Percentiles rank a stretch among this genome's conserved stretches.
Evolutionary conservation across 192 early-diverging fungal species (phyloP).

Genomic region (Radiomyces spectabilis): DNA sequence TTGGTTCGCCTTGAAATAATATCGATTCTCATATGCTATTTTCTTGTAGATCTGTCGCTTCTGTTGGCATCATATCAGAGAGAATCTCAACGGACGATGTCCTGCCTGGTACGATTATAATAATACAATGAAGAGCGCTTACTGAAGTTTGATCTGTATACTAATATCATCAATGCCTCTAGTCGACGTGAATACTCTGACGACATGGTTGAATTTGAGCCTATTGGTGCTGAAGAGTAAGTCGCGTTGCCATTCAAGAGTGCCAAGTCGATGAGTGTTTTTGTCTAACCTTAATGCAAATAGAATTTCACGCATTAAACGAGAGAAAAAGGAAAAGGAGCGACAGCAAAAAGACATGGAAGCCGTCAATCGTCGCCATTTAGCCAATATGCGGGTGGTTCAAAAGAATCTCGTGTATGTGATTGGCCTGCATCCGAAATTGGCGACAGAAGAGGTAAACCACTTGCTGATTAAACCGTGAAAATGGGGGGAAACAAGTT

Average conservation of each 20-base stretch:
- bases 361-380: slow-evolving; percentile 62
- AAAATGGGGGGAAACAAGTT: background rate
- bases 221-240: slow-evolving; percentile 84
- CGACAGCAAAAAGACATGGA: slow-evolving; percentile 87
- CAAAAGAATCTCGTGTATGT: slow-evolving; percentile 99
- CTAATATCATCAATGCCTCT: background rate
- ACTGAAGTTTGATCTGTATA: background rate
- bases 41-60: slow-evolving; percentile 86
- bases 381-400: slow-evolving; percentile 89
- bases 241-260: no score
- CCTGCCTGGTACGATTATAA: slow-evolving; percentile 65
- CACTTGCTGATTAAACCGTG: background rate
- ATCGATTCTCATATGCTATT: background rate
- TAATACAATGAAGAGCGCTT: background rate
- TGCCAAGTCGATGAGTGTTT: no score
- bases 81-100: slow-evolving; percentile 84
- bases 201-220: slow-evolving; percentile 79
- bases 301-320: slow-evolving; percentile 58
- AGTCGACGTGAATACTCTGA: slow-evolving; percentile 89
- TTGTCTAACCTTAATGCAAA: no score
- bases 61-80: slow-evolving; percentile 96
- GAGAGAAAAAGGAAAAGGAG: slow-evolving; percentile 77
- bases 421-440: slow-evolving; percentile 79
- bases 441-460: slow-evolving; percentile 82
- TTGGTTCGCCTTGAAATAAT: background rate